Percentiles rank a stretch among this genome's conserved stretches.
Evolutionary conservation across 176 grass and related monocot genomes (phyloP).

Genomic region (Bolboschoenus planiculmis): DNA sequence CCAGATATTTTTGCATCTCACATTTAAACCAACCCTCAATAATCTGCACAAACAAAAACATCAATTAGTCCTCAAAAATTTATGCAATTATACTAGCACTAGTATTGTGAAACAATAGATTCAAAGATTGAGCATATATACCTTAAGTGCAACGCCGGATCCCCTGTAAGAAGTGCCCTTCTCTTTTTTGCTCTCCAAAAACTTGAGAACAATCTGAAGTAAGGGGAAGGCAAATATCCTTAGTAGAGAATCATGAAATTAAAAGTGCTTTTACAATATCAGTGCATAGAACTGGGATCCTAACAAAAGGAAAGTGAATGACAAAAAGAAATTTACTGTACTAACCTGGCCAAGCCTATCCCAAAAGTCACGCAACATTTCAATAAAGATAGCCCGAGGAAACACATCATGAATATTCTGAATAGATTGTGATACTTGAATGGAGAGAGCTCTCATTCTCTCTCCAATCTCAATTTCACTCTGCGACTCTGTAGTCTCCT

Average conservation of each 20-base stretch:
- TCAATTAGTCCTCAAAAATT: neutral
- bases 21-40: constrained; percentile 77
- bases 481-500: constrained; percentile 78
- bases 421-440: constrained; percentile 67
- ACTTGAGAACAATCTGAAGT: constrained; percentile 65
- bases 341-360: constrained; percentile 80
- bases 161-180: constrained; percentile 84
- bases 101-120: neutral
- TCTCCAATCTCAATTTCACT: constrained; percentile 74
- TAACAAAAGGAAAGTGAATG: neutral
- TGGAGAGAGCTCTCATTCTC: constrained; percentile 63
- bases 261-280: neutral
- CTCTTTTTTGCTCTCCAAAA: constrained; percentile 94
- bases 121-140: constrained; percentile 32
- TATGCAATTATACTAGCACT: neutral
- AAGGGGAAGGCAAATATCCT: constrained; percentile 4
- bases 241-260: neutral
- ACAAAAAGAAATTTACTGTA: neutral
- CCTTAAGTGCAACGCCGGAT: constrained; percentile 74
- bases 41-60: constrained; percentile 50
- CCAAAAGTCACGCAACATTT: constrained; percentile 88
- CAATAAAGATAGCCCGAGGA: constrained; percentile 76
- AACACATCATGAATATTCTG: constrained; percentile 77
- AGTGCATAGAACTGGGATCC: neutral
- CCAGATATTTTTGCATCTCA: constrained; percentile 87